Percentiles rank a stretch among this genome's conserved stretches.
These are phyloP conservation scores for Ceratocystis destructans DNA, from an alignment of 2,329 filamentous ascomycete genomes.

Conservation along the genomic window DNA sequence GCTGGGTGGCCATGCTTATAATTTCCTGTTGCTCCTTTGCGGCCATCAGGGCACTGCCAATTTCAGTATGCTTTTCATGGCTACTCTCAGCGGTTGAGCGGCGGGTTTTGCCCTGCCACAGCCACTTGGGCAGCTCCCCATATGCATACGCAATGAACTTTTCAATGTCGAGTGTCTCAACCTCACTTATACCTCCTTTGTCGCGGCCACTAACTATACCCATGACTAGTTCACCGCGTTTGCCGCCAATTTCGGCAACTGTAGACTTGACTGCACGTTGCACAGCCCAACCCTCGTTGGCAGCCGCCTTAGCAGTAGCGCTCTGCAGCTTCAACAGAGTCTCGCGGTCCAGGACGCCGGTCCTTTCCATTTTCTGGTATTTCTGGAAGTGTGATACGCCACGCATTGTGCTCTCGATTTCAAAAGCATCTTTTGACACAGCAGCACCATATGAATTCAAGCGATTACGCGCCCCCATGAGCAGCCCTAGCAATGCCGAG, in stretches of 20 bases:
- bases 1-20: slow-evolving; percentile 6
- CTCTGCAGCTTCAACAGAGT: slow-evolving; percentile 71
- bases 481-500: slow-evolving; percentile 68
- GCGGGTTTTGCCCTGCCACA: slow-evolving; percentile 82
- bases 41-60: slow-evolving; percentile 22
- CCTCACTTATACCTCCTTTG: slow-evolving; percentile 78
- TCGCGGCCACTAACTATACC: slow-evolving; percentile 82
- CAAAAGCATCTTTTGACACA: slow-evolving; percentile 82
- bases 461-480: slow-evolving; percentile 82
- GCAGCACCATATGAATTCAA: slow-evolving; percentile 73
- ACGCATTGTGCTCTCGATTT: slow-evolving; percentile 66
- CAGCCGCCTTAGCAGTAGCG: slow-evolving; percentile 78
- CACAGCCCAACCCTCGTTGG: slow-evolving; percentile 82
- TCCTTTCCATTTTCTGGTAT: slow-evolving; percentile 63
- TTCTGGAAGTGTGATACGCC: slow-evolving; percentile 86
- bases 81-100: slow-evolving; percentile 39
- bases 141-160: slow-evolving; percentile 63
- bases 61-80: slow-evolving; percentile 35
- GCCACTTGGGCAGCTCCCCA: slow-evolving; percentile 78
- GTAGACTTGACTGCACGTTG: slow-evolving; percentile 90
- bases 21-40: slow-evolving; percentile 16
- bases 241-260: slow-evolving; percentile 82
- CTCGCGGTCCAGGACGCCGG: slow-evolving; percentile 65
- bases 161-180: slow-evolving; percentile 84
- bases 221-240: slow-evolving; percentile 86